phyloP scores from a whole-genome alignment of 768 basidiomycete species.

The Gloeophyllum trabeum region DNA sequence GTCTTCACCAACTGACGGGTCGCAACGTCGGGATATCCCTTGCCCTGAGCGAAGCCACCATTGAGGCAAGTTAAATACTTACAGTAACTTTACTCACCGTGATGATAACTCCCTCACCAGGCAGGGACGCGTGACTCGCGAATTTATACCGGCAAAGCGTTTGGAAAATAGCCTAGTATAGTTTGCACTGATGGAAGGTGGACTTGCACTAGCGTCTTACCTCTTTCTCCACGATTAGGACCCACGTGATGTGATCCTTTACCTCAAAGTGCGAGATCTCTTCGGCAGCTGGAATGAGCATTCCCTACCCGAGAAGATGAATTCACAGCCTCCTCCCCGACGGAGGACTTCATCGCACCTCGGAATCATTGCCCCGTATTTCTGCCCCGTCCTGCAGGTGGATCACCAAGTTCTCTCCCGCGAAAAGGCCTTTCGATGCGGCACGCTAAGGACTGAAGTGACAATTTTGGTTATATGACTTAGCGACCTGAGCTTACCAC shows the following conservation, averaged over 20 bases:
- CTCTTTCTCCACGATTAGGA: slow-evolving; percentile 92
- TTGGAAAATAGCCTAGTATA: slow-evolving; percentile 84
- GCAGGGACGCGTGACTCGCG: slow-evolving; percentile 32
- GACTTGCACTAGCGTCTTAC: slow-evolving; percentile 23
- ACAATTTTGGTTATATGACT: slow-evolving; percentile 4
- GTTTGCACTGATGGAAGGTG: not conserved
- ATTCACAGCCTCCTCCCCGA: not conserved
- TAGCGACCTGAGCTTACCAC: slow-evolving; percentile 38
- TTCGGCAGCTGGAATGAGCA: slow-evolving; percentile 69
- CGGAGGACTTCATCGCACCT: slow-evolving; percentile 26
- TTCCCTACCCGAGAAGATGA: slow-evolving; percentile 33
- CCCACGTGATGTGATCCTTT: slow-evolving; percentile 50
- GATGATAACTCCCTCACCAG: slow-evolving; percentile 63
- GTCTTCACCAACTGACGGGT: slow-evolving; percentile 77
- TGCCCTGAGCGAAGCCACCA: slow-evolving; percentile 47
- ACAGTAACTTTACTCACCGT: too few relatives aligned
- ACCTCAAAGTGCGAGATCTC: slow-evolving; percentile 55
- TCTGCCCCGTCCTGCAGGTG: slow-evolving; percentile 42
- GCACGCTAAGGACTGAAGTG: slow-evolving; percentile 46
- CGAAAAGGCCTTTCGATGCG: slow-evolving; percentile 80
- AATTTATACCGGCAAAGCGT: slow-evolving; percentile 57
- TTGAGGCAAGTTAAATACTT: too few relatives aligned
- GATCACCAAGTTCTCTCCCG: slow-evolving; percentile 52
- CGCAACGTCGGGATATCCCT: slow-evolving; percentile 92
- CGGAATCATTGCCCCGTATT: slow-evolving; percentile 40